Percentiles rank a stretch among this genome's conserved stretches.
Evolutionary conservation across 768 basidiomycete genomes (phyloP).

Genomic region (Boletus huronensis): DNA sequence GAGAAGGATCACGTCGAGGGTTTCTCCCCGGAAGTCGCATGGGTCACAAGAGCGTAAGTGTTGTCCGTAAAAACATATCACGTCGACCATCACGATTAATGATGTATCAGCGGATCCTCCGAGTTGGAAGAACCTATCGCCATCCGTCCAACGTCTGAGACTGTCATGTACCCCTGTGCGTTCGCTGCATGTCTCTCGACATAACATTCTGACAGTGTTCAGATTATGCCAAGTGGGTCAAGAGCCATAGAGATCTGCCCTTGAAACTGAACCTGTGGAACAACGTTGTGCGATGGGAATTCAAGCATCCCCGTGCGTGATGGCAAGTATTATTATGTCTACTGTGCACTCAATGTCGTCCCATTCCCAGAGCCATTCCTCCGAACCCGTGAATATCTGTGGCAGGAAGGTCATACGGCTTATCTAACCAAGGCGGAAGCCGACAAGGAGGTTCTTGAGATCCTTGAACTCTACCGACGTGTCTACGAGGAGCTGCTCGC

Average conservation of each 20-base stretch:
- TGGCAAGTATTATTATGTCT: neutral
- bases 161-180: constrained; percentile 98
- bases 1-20: constrained; percentile 99
- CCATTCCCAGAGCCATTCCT: constrained; percentile 85
- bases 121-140: constrained; percentile 97
- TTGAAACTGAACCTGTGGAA: constrained; percentile 99
- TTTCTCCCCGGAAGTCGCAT: constrained; percentile 99
- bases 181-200: constrained; percentile 1
- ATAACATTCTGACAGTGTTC: constrained; percentile 2
- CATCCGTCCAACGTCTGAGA: constrained; percentile 97
- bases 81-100: neutral
- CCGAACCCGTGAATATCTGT: constrained; percentile 98
- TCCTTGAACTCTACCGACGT: constrained; percentile 92
- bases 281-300: constrained; percentile 98
- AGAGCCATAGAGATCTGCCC: constrained; percentile 94
- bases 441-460: constrained; percentile 86
- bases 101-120: constrained; percentile 65
- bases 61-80: neutral
- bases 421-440: constrained; percentile 87
- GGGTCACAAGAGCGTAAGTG: constrained; percentile 94
- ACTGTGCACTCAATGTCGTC: neutral
- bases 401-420: constrained; percentile 99
- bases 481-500: constrained; percentile 97
- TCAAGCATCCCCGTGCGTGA: constrained; percentile 91
- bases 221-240: constrained; percentile 99